Evolutionary conservation across 2,329 filamentous ascomycete genomes (phyloP).

Genomic region (Microsporum audouinii): DNA sequence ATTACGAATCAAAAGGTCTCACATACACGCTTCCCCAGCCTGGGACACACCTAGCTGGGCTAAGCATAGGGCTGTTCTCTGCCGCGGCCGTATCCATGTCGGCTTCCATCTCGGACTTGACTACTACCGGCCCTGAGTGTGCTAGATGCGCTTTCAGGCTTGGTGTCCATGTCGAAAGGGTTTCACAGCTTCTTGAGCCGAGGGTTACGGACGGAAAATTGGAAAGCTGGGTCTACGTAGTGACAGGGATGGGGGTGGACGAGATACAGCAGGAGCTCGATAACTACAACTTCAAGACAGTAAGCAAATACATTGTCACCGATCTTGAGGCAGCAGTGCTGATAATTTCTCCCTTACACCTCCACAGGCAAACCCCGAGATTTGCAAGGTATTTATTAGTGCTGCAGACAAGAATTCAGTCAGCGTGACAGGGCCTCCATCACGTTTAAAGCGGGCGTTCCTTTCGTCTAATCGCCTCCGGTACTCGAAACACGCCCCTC

Average conservation of each 20-base stretch:
- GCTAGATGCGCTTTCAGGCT: constrained; percentile 32
- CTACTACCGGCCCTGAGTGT: no score
- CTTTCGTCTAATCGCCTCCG: constrained; percentile 16
- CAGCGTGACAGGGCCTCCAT: constrained; percentile 21
- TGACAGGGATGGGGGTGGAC: background rate
- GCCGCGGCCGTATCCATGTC: no score
- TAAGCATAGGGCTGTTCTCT: no score
- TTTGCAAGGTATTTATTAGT: constrained; percentile 20
- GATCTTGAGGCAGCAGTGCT: no score
- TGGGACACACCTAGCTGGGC: no score
- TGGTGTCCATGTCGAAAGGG: constrained; percentile 33
- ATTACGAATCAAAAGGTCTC: background rate
- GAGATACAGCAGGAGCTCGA: background rate
- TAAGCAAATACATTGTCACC: no score
- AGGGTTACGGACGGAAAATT: constrained; percentile 22
- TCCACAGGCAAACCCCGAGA: constrained; percentile 5
- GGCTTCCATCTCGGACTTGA: no score
- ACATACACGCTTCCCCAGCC: no score
- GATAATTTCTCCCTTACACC: no score
- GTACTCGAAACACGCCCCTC: constrained; percentile 13
- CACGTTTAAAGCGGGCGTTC: constrained; percentile 18
- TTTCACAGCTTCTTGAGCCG: constrained; percentile 21
- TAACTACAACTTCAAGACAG: background rate
- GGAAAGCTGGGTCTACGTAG: constrained; percentile 16
- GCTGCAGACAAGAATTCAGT: constrained; percentile 15